Base-by-base conservation (phyloP, 306 rosid species). In the Vicia villosa region DNA sequence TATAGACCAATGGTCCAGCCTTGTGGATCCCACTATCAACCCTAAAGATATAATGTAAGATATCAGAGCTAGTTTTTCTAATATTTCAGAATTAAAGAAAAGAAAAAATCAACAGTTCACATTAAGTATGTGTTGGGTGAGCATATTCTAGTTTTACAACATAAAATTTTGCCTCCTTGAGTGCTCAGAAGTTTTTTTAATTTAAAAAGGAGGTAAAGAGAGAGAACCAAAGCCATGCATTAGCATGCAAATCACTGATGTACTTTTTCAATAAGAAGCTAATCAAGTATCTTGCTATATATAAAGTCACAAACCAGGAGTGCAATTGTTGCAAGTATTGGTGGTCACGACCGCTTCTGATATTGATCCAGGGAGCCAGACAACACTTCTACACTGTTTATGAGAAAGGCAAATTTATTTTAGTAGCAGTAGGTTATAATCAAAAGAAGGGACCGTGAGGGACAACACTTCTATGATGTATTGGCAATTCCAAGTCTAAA, bases 331-430 rank as follows among this genome's bases (percentile, higher is more conserved):
- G 94, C 98, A 93, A 77, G 82, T 11, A 69, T 85, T 80, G 80
- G 92, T 56, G 80, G 98, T 93, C 77, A 90, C 97, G 74, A 73
- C 79, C 2, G 98, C 98, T 86, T 93, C 96, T 72, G 94, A 83
- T 77, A 93, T 67, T n/a, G 98, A 78, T 74, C 96, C 86, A 28
- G 98, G 98, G 68, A 93, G 97, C 98, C 98, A 93, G 62, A 93
- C 84, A 46, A 77, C 98, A 83, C 81, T 90, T 80, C 96, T 86
- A 69, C 98, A 93, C 98, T 93, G 81, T 38, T 72, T 71, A 79
- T 70, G 42, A 76, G 15, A 74, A 74, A 55, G n/a, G 30, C 77
- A 82, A 24, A 66, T 70, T 72, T 37, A 60, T 63, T 66, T 41
- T 63, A 69, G 67, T 19, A 15, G 32, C 59, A 51, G 15, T 57